Conservation (phyloP, 768 basidiomycete genomes). For the Boletus reticulatus region DNA sequence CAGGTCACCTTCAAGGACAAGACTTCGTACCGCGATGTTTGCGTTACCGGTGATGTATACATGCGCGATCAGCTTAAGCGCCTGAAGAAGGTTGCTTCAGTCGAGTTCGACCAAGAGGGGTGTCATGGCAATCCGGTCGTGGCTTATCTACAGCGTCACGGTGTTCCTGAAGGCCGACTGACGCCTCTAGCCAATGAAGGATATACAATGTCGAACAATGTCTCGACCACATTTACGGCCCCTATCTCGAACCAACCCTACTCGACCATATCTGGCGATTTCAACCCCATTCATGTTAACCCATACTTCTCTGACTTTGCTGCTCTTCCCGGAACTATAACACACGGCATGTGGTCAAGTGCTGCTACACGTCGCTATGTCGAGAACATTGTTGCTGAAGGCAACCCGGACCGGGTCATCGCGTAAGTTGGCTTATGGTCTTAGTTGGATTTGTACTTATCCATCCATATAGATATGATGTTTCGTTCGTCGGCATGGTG, state of each 20-base stretch:
- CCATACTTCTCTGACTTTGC: constrained; percentile 97
- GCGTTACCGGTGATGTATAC: constrained; percentile 83
- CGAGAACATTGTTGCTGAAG: constrained; percentile 92
- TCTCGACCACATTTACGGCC: constrained; percentile 68
- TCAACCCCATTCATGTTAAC: constrained; percentile 98
- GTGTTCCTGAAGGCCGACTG: constrained; percentile 71
- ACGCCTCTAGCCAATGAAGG: constrained; percentile 82
- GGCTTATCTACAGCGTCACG: constrained; percentile 91
- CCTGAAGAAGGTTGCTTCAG: constrained; percentile 83
- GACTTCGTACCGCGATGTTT: constrained; percentile 74
- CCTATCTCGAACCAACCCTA: constrained; percentile 95
- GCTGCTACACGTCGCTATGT: constrained; percentile 92
- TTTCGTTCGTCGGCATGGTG: constrained; percentile 97
- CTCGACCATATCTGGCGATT: constrained; percentile 94
- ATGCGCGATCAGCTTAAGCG: constrained; percentile 86
- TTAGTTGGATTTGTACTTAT: constrained; percentile 1
- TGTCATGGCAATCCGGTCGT: constrained; percentile 92
- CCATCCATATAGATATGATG: constrained; percentile 65
- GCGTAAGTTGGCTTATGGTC: constrained; percentile 52
- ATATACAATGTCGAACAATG: constrained; percentile 73
- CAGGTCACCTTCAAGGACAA: constrained; percentile 91
- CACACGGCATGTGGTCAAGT: constrained; percentile 96
- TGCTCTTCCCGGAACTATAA: constrained; percentile 91
- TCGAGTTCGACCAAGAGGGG: constrained; percentile 85
- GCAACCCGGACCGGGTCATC: constrained; percentile 86